These are phyloP conservation scores for Silene conica DNA, from an alignment of 148 eudicot species.

Conservation along the genomic window DNA sequence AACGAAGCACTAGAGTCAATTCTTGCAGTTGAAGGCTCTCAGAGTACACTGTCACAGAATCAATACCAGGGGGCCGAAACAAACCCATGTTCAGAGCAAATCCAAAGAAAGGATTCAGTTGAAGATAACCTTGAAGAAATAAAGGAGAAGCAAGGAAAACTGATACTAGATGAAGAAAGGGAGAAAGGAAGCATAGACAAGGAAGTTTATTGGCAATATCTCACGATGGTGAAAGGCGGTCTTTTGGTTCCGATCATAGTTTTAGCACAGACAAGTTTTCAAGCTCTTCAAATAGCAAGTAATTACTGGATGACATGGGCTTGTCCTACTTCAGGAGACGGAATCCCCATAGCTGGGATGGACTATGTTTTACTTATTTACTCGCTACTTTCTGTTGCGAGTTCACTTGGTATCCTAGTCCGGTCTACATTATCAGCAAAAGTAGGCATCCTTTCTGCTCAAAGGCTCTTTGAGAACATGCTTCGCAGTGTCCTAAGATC, in stretches of 20 bases:
- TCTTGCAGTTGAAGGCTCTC: conserved; percentile 52
- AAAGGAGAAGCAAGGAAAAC: conserved; percentile 52
- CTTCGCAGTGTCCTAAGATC: conserved; percentile 61
- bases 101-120: conserved; percentile 43
- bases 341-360: conserved; percentile 46
- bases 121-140: conserved; percentile 60
- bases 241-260: conserved; percentile 67
- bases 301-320: conserved; percentile 99
- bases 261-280: conserved; percentile 73
- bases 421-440: conserved; percentile 63
- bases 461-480: conserved; percentile 79
- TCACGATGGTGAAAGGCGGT: conserved; percentile 75
- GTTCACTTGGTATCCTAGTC: conserved; percentile 67
- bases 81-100: conserved; percentile 38
- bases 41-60: conserved; percentile 31
- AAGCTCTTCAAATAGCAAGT: conserved; percentile 77
- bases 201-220: conserved; percentile 80
- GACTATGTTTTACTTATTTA: conserved; percentile 57
- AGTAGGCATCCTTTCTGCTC: conserved; percentile 58
- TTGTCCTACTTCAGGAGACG: conserved; percentile 58
- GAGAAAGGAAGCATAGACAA: conserved; percentile 96
- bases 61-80: conserved; percentile 28
- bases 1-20: conserved; percentile 85
- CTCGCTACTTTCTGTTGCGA: conserved; percentile 61
- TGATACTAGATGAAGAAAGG: conserved; percentile 91